These are phyloP conservation scores for Ganoderma meredithae DNA, from an alignment of 1,284 basidiomycete genomes.

Conservation along the genomic window DNA sequence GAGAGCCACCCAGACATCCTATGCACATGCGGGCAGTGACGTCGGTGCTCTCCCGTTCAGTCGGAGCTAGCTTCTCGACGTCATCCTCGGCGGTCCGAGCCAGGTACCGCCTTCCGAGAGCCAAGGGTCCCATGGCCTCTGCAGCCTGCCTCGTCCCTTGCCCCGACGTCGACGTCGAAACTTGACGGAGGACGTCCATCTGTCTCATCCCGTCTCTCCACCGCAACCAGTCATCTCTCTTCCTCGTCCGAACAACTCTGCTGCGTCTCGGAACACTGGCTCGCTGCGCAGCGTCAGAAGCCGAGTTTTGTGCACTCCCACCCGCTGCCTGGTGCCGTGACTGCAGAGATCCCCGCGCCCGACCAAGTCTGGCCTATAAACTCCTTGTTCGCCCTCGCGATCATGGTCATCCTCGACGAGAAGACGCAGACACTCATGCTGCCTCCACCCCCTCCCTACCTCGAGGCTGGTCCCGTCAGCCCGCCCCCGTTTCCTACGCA, in stretches of 20 bases:
- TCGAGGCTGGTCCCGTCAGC: constrained; percentile 31
- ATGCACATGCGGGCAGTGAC: background rate
- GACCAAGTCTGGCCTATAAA: constrained; percentile 19
- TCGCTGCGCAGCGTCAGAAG: constrained; percentile 31
- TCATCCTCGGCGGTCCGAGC: background rate
- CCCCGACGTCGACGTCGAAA: constrained; percentile 12
- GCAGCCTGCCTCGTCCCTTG: background rate
- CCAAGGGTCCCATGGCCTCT: constrained; percentile 8
- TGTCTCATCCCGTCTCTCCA: constrained; percentile 9
- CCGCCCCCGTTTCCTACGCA: constrained; percentile 46
- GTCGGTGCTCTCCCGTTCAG: too few species aligned
- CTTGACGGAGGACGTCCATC: constrained; percentile 10
- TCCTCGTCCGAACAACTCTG: constrained; percentile 15
- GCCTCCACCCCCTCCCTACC: constrained; percentile 54
- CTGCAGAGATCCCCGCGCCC: constrained; percentile 7
- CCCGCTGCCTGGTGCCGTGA: background rate
- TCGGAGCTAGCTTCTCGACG: background rate
- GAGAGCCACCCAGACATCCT: background rate
- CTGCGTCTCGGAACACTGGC: constrained; percentile 17
- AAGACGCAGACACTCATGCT: constrained; percentile 50
- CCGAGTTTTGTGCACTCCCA: constrained; percentile 19
- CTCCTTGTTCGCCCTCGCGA: constrained; percentile 20
- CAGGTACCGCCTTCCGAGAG: constrained; percentile 5
- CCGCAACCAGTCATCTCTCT: constrained; percentile 21
- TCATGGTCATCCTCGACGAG: constrained; percentile 61